A percentile compares a stretch with the other conserved stretches of the same genome.
Conservation (phyloP, 345 rosid species). For the Pugionium dolabratum region DNA sequence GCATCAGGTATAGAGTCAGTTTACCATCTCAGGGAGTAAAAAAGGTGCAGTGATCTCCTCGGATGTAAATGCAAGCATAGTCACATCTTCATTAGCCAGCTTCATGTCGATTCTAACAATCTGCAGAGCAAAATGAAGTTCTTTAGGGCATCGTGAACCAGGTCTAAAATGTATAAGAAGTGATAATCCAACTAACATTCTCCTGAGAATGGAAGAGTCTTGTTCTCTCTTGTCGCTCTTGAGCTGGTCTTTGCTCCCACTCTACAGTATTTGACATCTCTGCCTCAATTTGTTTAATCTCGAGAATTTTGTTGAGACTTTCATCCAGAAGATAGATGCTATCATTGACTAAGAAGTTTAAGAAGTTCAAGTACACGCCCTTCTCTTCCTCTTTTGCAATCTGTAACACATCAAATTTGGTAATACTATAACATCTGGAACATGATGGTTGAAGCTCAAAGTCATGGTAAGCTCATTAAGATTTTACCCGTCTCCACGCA, state of each 20-base stretch:
- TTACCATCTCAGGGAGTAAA: conserved; percentile 99
- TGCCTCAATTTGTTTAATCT: conserved; percentile 90
- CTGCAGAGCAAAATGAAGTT: conserved; percentile 45
- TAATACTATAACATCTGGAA: not conserved
- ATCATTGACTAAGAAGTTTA: conserved; percentile 95
- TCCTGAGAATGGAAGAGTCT: conserved; percentile 90
- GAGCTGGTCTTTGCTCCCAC: conserved; percentile 94
- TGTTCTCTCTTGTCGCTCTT: conserved; percentile 97
- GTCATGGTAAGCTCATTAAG: conserved; percentile 18
- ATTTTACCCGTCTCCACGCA: conserved; percentile 89
- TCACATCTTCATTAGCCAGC: conserved; percentile 97
- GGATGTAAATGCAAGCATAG: conserved; percentile 89
- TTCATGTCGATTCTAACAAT: conserved; percentile 94
- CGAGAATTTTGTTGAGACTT: conserved; percentile 96
- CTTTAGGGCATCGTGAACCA: conserved; percentile 14
- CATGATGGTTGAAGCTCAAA: conserved; percentile 21
- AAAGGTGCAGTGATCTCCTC: conserved; percentile 95
- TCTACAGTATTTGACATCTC: conserved; percentile 90
- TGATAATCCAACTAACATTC: conserved; percentile 58
- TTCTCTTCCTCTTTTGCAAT: conserved; percentile 99
- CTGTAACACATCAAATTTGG: conserved; percentile 48
- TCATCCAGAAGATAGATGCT: conserved; percentile 98
- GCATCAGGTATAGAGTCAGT: conserved; percentile 4
- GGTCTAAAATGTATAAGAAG: conserved; percentile 6
- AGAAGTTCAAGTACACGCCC: conserved; percentile 97